Evolutionary conservation across 257 asterid genomes (phyloP).

Genomic region (Solanum sejunctum): DNA sequence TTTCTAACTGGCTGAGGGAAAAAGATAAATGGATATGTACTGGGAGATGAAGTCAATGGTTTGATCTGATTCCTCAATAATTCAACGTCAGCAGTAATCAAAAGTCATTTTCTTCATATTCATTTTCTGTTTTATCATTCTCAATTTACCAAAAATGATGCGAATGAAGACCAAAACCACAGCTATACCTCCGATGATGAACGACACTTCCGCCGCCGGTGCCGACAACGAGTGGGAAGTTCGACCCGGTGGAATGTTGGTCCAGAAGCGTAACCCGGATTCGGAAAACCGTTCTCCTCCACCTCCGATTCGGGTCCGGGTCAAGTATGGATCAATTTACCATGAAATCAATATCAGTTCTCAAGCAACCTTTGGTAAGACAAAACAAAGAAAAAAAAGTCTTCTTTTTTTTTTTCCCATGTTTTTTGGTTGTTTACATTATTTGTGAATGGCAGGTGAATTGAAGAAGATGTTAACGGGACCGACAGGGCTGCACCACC

Average conservation of each 20-base stretch:
- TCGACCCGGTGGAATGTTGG: constrained; percentile 93
- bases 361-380: constrained; percentile 69
- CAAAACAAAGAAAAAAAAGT: too few species aligned
- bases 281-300: constrained; percentile 44
- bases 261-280: constrained; percentile 56
- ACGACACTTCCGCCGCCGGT: constrained; percentile 2
- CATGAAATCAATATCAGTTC: constrained; percentile 66
- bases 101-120: not conserved
- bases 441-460: constrained; percentile 33
- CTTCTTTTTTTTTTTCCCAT: not conserved
- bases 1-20: not conserved
- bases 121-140: not conserved
- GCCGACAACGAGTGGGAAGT: constrained; percentile 50
- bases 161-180: constrained; percentile 27
- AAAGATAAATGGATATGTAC: not conserved
- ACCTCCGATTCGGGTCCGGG: constrained; percentile 73
- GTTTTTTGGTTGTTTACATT: not conserved
- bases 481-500: constrained; percentile 79
- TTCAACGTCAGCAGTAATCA: not conserved
- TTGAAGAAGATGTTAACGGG: constrained; percentile 82
- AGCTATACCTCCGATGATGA: constrained; percentile 12
- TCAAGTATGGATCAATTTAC: constrained; percentile 60
- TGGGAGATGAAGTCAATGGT: constrained; percentile 5
- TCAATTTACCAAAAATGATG: constrained; percentile 33
- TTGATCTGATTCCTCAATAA: not conserved